Conservation (phyloP, 2,329 filamentous ascomycete species). For the Sporothrix curviconia region DNA sequence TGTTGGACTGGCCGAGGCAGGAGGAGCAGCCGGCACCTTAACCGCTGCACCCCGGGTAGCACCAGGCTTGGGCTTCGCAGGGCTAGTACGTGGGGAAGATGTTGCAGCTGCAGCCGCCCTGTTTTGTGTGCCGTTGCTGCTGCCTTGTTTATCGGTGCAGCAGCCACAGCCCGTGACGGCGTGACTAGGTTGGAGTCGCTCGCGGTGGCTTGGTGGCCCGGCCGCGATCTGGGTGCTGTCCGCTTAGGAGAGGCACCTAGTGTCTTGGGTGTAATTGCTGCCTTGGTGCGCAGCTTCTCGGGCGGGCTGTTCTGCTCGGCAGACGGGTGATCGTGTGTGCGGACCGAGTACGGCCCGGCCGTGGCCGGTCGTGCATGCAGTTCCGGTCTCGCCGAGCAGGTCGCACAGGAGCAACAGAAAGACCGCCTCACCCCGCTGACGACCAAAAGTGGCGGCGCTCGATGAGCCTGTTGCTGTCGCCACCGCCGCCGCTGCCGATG, state of each 20-base stretch:
- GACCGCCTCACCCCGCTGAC: constrained; percentile 40
- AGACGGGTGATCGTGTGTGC: constrained; percentile 42
- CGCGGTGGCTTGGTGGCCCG: constrained; percentile 41
- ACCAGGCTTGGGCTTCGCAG: constrained; percentile 26
- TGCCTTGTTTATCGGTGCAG: constrained; percentile 15
- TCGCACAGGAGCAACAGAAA: constrained; percentile 59
- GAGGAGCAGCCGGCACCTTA: background rate
- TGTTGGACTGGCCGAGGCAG: constrained; percentile 3
- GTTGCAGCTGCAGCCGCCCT: background rate
- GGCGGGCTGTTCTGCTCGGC: constrained; percentile 40
- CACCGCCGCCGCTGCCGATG: constrained; percentile 18
- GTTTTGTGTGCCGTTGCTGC: too few species aligned
- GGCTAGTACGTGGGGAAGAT: constrained; percentile 23
- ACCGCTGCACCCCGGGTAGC: background rate
- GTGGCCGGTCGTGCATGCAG: constrained; percentile 54
- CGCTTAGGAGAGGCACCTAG: constrained; percentile 48
- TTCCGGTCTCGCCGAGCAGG: constrained; percentile 53
- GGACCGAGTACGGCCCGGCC: constrained; percentile 58
- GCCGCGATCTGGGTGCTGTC: constrained; percentile 39
- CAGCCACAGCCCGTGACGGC: constrained; percentile 33
- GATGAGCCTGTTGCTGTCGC: background rate
- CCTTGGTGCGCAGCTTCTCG: constrained; percentile 39
- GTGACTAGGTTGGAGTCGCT: constrained; percentile 47
- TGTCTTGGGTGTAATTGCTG: constrained; percentile 41
- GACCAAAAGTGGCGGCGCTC: constrained; percentile 20